phyloP scores from a whole-genome alignment of 2,329 filamentous ascomycete genomes.

The Dendrostoma leiphaemia region DNA sequence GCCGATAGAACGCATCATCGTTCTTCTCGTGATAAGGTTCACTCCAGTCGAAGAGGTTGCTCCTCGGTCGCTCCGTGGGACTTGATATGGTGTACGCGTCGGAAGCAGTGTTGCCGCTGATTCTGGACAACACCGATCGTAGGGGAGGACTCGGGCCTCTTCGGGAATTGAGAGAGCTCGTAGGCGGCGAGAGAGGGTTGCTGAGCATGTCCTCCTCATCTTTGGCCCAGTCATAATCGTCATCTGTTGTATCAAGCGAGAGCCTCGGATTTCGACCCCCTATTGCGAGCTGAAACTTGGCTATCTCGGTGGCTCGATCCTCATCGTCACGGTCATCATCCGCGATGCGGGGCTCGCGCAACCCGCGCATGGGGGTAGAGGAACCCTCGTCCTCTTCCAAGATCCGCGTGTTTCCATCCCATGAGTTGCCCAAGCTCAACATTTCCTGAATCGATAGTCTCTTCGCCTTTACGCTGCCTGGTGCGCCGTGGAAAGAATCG shows the following conservation, averaged over 20 bases:
- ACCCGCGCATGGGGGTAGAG: slow-evolving; percentile 47
- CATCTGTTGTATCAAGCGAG: slow-evolving; percentile 57
- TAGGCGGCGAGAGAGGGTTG: slow-evolving; percentile 58
- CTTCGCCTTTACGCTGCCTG: slow-evolving; percentile 51
- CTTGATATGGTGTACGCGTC: slow-evolving; percentile 32
- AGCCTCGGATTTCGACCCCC: slow-evolving; percentile 42
- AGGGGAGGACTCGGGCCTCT: slow-evolving; percentile 51
- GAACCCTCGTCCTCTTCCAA: slow-evolving; percentile 61
- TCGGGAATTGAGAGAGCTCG: slow-evolving; percentile 51
- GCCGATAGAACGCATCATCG: slow-evolving; percentile 60
- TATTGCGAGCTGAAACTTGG: slow-evolving; percentile 16
- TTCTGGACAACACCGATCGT: slow-evolving; percentile 51
- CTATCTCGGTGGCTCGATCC: slow-evolving; percentile 18
- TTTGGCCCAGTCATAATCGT: slow-evolving; percentile 63
- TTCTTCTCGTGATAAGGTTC: slow-evolving; percentile 65
- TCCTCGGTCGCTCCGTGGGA: slow-evolving; percentile 52
- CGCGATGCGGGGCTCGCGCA: slow-evolving; percentile 27
- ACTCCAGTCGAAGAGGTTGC: slow-evolving; percentile 77
- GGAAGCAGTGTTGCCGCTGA: slow-evolving; percentile 45
- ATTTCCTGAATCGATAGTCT: slow-evolving; percentile 60
- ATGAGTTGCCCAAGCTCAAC: slow-evolving; percentile 51
- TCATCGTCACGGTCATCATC: slow-evolving; percentile 23
- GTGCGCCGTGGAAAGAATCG: slow-evolving; percentile 66
- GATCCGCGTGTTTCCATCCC: slow-evolving; percentile 55
- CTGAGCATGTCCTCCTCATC: slow-evolving; percentile 52